Evolutionary conservation across 1,139 yeast genomes (phyloP).

Genomic region (Arxiozyma slooffiae): DNA sequence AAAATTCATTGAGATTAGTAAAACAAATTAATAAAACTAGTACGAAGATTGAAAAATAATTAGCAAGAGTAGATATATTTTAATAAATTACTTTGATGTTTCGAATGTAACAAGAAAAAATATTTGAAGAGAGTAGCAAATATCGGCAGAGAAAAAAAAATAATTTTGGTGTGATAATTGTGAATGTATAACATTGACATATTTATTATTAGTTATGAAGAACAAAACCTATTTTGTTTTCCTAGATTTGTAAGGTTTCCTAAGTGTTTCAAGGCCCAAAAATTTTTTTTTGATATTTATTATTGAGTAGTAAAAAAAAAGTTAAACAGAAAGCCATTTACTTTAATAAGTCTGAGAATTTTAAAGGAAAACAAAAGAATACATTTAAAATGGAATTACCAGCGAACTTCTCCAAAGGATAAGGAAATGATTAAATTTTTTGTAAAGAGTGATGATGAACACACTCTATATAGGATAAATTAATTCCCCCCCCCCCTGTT

Average conservation of each 20-base stretch:
- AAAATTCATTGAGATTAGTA: not conserved
- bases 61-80: not conserved
- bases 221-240: not conserved
- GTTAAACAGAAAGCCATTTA: not conserved
- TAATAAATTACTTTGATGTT: not conserved
- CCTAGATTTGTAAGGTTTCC: not conserved
- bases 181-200: not conserved
- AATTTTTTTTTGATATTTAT: not conserved
- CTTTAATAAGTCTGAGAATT: not conserved
- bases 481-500: not conserved
- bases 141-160: not conserved
- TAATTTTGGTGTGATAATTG: not conserved
- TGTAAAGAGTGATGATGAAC: not conserved
- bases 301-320: not conserved
- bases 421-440: conserved; percentile 2
- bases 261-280: not conserved
- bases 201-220: not conserved
- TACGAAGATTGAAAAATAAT: not conserved
- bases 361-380: not conserved
- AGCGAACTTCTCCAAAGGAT: conserved; percentile 1
- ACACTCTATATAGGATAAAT: not conserved
- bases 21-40: not conserved
- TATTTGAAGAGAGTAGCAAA: not conserved
- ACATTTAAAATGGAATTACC: not conserved
- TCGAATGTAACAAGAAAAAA: not conserved